Base-by-base conservation (phyloP, 768 basidiomycete genomes). In the Boletus sp. region DNA sequence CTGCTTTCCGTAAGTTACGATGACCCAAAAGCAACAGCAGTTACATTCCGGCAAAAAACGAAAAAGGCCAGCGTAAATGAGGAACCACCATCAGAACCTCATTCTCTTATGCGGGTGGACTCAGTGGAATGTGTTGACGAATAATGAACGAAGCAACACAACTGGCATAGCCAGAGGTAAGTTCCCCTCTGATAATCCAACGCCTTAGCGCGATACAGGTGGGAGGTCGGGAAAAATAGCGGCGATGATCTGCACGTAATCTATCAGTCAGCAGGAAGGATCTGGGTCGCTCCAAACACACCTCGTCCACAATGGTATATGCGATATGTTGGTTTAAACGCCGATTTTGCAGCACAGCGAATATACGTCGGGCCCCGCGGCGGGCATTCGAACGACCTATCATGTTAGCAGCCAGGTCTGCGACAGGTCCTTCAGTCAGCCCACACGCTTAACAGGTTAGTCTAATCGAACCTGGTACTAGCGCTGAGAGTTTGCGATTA, bases 321-420 rank as follows among this genome's bases (percentile, higher is more conserved):
- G 86, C 82, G 52, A 98, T 86, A 68, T 97, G 94, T 67, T 96
- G 93, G 71, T 96, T 97, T 33, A 98, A 78, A n/a, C 96, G 83
- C 47, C 86, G 83, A 68, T 98, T 97, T 73, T 99, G 97, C 42
- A 98, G 69, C 2, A 96, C 93, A 5, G 94, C 87, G 70, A 98
- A 98, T 58, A 97, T 90, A 48, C 94, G 81, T 40, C 94, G 81
- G 9, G 96, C 94, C 15, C 95, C 97, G 42, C 94, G 82, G 12
- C 94, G 84, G 17, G 96, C 94, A 68, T 99, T 98, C 4, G 91
- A 88, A 32, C 94, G 83, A n/a, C 97, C 97, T 62, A 98, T 98
- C 89, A 98, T 94, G 65, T 97, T 98, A 7, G 96, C 93, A 33
- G 92, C 94, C 51, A 98, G 74, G 67, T 98, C 96, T 97, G 62